These are phyloP conservation scores for Oehlia diaphana DNA, from an alignment of 192 early-diverging fungal genomes.

Conservation along the genomic window DNA sequence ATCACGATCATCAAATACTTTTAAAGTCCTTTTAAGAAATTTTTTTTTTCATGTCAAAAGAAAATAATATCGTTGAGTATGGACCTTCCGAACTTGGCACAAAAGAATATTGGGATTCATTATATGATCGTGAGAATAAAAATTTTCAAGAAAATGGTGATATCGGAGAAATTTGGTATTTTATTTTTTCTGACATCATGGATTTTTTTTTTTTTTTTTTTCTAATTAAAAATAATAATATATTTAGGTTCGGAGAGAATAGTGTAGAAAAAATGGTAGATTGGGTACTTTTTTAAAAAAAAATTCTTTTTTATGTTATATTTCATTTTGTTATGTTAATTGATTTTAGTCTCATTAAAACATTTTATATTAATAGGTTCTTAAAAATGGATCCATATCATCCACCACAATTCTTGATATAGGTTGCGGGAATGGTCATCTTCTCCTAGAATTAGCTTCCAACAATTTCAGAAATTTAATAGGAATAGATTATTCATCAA, in stretches of 20 bases:
- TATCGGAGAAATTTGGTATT: slow-evolving; percentile 87
- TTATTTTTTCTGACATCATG: background rate
- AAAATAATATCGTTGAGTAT: background rate
- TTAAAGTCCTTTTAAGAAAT: too few relatives aligned
- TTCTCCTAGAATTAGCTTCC: slow-evolving; percentile 73
- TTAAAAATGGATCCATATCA: slow-evolving; percentile 32
- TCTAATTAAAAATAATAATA: background rate
- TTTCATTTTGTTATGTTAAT: background rate
- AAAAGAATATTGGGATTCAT: slow-evolving; percentile 77
- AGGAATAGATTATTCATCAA: slow-evolving; percentile 85
- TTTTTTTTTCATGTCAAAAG: background rate
- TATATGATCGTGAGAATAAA: slow-evolving; percentile 76
- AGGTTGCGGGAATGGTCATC: slow-evolving; percentile 92
- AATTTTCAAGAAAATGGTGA: slow-evolving; percentile 85
- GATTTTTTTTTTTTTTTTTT: background rate
- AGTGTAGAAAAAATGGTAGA: slow-evolving; percentile 82
- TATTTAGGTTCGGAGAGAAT: slow-evolving; percentile 77
- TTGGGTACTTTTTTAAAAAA: slow-evolving; percentile 65
- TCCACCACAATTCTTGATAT: slow-evolving; percentile 70
- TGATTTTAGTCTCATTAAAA: background rate
- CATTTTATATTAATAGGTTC: background rate
- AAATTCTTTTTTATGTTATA: background rate
- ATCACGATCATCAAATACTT: too few relatives aligned
- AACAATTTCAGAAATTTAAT: slow-evolving; percentile 69
- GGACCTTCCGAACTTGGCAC: slow-evolving; percentile 55